Evolutionary conservation across 1,284 basidiomycete genomes (phyloP), one percentile per base, ranked within the genome.

Genomic region (Wolfiporia cocos): DNA sequence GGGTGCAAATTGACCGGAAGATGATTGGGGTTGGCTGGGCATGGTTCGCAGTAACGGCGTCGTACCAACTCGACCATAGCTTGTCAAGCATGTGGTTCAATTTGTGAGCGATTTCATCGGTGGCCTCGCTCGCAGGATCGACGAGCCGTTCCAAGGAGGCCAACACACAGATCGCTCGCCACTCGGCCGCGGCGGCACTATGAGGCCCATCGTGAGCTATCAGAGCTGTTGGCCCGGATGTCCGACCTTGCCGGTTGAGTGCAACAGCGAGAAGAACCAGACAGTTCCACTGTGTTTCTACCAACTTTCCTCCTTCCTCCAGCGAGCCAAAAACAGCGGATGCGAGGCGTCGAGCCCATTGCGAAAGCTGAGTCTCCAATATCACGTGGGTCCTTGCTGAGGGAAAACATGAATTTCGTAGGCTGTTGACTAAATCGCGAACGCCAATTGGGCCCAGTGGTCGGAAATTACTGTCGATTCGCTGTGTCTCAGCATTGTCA

Each of bases 31-130:
- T 48, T 32, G 58, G 43, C 18, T 52, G 46, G 9, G 54, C 43
- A 1, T 48, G 44, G 23, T 59, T 57, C 4, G 44, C 39, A 3
- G 39, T 33, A 23, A 35, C 34, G 1, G 49, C 35, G 4, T 52
- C 40, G 4, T 49, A 45, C 73, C 76, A 81, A 5, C 51, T 52
- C 11, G 44, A 51, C 69, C 70, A 75, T 18, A 76, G 49, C 9
- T 58, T 47, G 11, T 61, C 57, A 3, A 69, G 43, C 22, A 70
- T 53, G 17, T 50, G 50, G 24, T 53, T 56, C 29, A 70, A 14
- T 49, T 52, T 30, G 4, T 46, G 39, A 4, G 39, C 18, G 5
- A 45, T 35, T 2, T 47, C 41, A 17, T 41, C 17, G 1, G 42
- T 7, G 4, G 48, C 37, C 3, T 43, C 28, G 66, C 46, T n/a